Evolutionary conservation across 495 filamentous ascomycete species (phyloP).

Genomic region (Lasiosphaeriaceae sp.): DNA sequence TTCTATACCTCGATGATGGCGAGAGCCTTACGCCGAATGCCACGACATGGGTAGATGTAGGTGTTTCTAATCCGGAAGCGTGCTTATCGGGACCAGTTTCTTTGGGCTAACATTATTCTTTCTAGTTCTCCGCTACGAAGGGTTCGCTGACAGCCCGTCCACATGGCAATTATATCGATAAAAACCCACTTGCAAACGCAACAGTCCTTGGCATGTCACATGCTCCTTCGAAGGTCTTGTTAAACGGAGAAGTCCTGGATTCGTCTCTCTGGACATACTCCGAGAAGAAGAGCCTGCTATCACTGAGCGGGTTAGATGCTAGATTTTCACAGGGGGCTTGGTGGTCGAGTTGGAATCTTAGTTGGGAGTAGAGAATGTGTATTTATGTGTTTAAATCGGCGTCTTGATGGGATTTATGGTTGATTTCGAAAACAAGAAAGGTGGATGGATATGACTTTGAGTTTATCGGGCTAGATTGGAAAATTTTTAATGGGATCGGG

Average conservation of each 20-base stretch:
- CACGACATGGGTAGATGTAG: constrained; percentile 54
- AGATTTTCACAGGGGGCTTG: constrained; percentile 22
- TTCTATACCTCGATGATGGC: constrained; percentile 81
- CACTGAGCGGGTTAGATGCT: constrained; percentile 8
- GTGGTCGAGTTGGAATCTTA: constrained; percentile 17
- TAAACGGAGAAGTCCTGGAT: constrained; percentile 48
- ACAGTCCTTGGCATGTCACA: constrained; percentile 60
- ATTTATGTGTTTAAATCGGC: neutral
- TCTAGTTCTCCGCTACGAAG: constrained; percentile 47
- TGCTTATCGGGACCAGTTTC: neutral
- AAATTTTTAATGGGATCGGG: too few species aligned
- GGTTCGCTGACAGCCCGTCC: constrained; percentile 44
- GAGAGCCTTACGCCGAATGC: constrained; percentile 59
- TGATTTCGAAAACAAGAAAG: neutral
- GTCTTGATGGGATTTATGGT: neutral
- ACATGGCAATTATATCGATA: constrained; percentile 55
- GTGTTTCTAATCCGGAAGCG: constrained; percentile 10
- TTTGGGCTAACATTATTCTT: neutral
- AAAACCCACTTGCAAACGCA: constrained; percentile 59
- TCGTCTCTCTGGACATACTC: constrained; percentile 46
- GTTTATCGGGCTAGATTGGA: too few species aligned
- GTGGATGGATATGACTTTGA: too few species aligned
- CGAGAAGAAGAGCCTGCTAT: constrained; percentile 9
- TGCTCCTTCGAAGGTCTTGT: constrained; percentile 39
- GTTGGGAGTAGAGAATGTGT: constrained; percentile 8